Base-by-base conservation (phyloP, 305 asterid species). In the Euphrasia arctica region DNA sequence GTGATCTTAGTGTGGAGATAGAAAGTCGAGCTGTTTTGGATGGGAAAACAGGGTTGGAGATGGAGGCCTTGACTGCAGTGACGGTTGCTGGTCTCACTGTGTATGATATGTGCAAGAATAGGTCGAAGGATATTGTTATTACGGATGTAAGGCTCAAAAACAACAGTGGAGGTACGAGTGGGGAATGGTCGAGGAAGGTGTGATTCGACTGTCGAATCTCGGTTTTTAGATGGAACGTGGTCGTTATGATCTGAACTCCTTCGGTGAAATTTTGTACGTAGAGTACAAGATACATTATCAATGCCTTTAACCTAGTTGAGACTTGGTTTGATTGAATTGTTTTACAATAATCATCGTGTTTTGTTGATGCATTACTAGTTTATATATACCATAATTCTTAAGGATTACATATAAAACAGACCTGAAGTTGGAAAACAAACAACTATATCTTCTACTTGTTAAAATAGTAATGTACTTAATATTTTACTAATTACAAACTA, bases 21-120 rank as follows among this genome's bases (percentile, higher is more conserved):
- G 77, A 75, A 77, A 90, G 95, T n/a, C 74, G 79, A 66, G 91
- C 82, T 49, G 63, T 81, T 32, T 77, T 79, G 1, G 70, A 67
- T 11, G 89, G 95, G 51, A 83, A 73, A 77, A 85, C 96, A 1
- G 89, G 98, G 69, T 95, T 89, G 54, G 96, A 91, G 81, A 93
- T 93, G 98, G 98, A 93, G 72, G 91, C 97, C 11, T 13, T 87
- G 82, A 86, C 90, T 3, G 90, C 96, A 3, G 96, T 86, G 11
- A 70, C 85, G 0, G 57, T 90, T 67, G 94, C 97, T 39, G 89
- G 97, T 12, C 85, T 90, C 58, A 88, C 97, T 0, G 94, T 90
- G 18, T 90, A 93, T 68, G 94, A 90, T 73, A 90, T 87, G 97
- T 90, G 97, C 74, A 90, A 90, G 77, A 95, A 93, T 67, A 90